Base-by-base conservation (phyloP, 2,329 filamentous ascomycete genomes). In the Neodidymelliopsis sp. region DNA sequence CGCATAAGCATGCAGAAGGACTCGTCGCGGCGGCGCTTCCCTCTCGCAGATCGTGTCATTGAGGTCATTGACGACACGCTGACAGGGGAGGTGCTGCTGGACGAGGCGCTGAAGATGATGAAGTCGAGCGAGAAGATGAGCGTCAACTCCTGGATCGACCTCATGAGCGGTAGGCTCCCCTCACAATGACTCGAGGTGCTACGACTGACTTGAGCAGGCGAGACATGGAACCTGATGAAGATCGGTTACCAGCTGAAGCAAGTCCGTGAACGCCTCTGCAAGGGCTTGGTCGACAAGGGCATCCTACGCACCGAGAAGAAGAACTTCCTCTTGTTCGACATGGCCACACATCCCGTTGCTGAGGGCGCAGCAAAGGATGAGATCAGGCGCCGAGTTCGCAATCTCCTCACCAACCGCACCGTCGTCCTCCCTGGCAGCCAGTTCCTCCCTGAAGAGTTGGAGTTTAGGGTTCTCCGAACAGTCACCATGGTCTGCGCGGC, bases 141-240 rank as follows among this genome's bases (percentile, higher is more conserved):
- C 76, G 94, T 99, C 62, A 94, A 90, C 80, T 90, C 91, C 34
- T 99, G 94, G 94, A 97, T 99, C 74, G 94, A 99, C 75, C 80
- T 99, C 62, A 93, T 99, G 91, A 97, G 92, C 75, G 94, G 93
- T 97, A 84, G 81, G 70, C 43, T 39, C 44, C 22, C 48, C 15
- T n/a, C 36, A 29, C 16, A 10, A 22, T n/a, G 25, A 44, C 15
- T 25, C 18, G 25, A 34, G 39, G 38, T 51, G 39, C 46, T 36
- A 22, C 30, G 23, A 39, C 70, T 69, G 59, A 67, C 56, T 45
- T 20, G 20, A 41, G 50, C 70, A 97, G 93, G 94, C 73, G 94
- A 99, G 77, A 99, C 94, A 45, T 99, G 94, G 94, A 99, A 99
- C 73, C 80, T 99, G 59, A 97, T 99, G 94, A 99, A 99, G 81